phyloP scores from a whole-genome alignment of 306 rosid genomes.

The Begonia fuchsioides region DNA sequence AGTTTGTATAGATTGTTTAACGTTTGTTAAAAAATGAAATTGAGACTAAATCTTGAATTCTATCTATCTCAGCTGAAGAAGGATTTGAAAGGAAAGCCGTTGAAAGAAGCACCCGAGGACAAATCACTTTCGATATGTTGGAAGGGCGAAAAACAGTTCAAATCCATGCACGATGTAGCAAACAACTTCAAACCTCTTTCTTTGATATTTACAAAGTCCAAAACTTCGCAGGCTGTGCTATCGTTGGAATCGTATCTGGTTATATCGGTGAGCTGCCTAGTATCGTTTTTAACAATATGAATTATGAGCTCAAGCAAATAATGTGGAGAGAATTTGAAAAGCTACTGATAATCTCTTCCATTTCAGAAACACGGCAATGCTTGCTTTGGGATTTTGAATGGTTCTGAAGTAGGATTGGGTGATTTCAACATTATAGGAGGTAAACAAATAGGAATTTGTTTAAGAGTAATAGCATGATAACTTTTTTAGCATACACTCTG shows the following conservation, averaged over 20 bases:
- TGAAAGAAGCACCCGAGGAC: slow-evolving; percentile 29
- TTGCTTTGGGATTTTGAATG: slow-evolving; percentile 69
- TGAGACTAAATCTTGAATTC: neutral
- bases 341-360: slow-evolving; percentile 11
- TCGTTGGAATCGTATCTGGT: slow-evolving; percentile 56
- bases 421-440: slow-evolving; percentile 58
- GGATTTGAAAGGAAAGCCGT: slow-evolving; percentile 40
- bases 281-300: neutral
- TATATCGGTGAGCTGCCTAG: slow-evolving; percentile 29
- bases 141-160: slow-evolving; percentile 58
- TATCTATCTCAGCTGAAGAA: slow-evolving; percentile 27
- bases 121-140: slow-evolving; percentile 49
- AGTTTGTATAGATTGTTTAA: neutral
- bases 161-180: slow-evolving; percentile 27
- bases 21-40: too few species aligned
- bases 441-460: slow-evolving; percentile 10
- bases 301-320: neutral
- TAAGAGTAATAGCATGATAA: too few species aligned
- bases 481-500: too few species aligned
- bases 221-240: slow-evolving; percentile 25
- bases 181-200: slow-evolving; percentile 38
- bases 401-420: slow-evolving; percentile 29
- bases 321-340: slow-evolving; percentile 3
- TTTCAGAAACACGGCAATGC: slow-evolving; percentile 42
- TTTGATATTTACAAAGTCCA: slow-evolving; percentile 29